phyloP scores from a whole-genome alignment of 1,284 basidiomycete species.

The Ustilago nuda region DNA sequence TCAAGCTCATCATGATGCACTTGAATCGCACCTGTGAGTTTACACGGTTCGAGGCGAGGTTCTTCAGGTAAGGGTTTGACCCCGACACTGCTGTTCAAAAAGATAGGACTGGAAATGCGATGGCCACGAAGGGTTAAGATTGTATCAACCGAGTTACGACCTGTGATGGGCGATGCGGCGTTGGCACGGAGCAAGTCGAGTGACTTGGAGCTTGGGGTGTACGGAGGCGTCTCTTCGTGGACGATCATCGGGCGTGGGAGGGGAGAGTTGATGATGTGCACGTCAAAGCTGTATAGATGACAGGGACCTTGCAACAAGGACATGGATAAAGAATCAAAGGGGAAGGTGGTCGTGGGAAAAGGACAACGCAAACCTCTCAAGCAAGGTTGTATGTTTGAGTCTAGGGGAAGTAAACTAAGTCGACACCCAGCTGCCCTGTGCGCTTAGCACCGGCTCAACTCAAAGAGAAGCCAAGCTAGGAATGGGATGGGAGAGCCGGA shows the following conservation, averaged over 20 bases:
- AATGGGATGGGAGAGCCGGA: too few relatives aligned
- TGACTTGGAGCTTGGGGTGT: conserved; percentile 31
- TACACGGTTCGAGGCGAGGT: neutral
- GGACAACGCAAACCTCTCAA: neutral
- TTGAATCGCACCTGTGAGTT: neutral
- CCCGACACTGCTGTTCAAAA: conserved; percentile 37
- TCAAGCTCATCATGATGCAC: neutral
- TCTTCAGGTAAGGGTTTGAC: conserved; percentile 17
- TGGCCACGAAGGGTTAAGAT: conserved; percentile 18
- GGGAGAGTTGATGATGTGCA: conserved; percentile 9
- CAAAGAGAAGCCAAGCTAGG: neutral
- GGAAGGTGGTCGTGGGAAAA: neutral
- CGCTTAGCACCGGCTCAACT: neutral
- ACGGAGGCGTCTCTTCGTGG: conserved; percentile 14
- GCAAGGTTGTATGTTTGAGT: neutral
- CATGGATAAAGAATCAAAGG: neutral
- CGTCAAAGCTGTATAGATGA: conserved; percentile 16
- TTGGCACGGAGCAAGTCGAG: conserved; percentile 33
- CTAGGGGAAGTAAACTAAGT: neutral
- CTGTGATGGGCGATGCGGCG: conserved; percentile 4
- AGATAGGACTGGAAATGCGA: conserved; percentile 39
- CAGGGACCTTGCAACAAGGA: neutral
- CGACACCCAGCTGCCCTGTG: neutral
- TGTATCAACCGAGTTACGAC: conserved; percentile 30
- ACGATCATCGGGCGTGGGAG: neutral